Base-by-base conservation (phyloP, 1,284 basidiomycete genomes). In the Veloporphyrellus conicus region DNA sequence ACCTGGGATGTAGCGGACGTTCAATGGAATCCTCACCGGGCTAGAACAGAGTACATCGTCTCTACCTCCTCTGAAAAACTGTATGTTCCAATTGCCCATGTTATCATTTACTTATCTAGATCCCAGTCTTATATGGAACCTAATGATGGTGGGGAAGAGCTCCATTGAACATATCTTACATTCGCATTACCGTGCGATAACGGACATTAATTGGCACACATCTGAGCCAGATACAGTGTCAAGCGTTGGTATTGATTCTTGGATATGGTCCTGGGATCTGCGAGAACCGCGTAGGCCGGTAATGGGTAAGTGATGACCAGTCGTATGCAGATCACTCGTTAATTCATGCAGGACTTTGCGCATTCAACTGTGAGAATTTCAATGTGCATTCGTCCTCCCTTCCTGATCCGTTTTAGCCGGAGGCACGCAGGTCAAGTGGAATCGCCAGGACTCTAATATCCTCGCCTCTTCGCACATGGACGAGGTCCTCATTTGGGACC, bases 341-440 rank as follows among this genome's bases (percentile, higher is more conserved):
- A 7, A 63, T 25, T 41, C 29, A 6, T 20, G 25, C 45, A 83
- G 84, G 82, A 12, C 67, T 90, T 11, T 87, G 78, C 60, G 82
- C 84, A 15, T 91, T 90, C 63, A 84, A 86, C 54, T 75, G 86
- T 87, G 62, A 58, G 72, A 49, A 10, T 34, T 9, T 43, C 9
- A 10, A 18, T 19, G 15, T 7, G 3, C n/a, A 9, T 22, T 15
- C 12, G 14, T 25, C 6, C 14, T 11, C 22, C n/a, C 23, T 36
- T 41, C 25, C 23, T 52, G 22, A 45, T 12, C 18, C 9, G 8
- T 39, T 43, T 31, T 54, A 90, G 89, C 82, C 18, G 82, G 79
- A n/a, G 89, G 87, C 0, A 96, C 93, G 0, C 93, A 97, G 67
- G 90, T 96, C 49, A 96, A 96, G 68, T 97, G 92, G 90, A 96